Conservation (phyloP, 169 alveolate species). For the Pseudocohnilembus persalinus region DNA sequence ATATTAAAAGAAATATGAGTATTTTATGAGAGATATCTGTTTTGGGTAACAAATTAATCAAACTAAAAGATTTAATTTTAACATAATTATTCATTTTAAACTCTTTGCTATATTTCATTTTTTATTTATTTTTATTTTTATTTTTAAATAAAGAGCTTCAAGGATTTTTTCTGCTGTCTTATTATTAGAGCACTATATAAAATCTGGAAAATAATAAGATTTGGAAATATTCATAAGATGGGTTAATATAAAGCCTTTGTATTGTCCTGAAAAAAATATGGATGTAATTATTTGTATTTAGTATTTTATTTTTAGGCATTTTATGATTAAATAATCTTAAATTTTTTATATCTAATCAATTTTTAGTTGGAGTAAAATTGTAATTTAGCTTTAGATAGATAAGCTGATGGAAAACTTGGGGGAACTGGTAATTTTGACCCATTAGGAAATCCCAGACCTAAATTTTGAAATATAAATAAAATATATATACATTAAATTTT, state of each 20-base stretch:
- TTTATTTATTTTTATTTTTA: too few relatives aligned
- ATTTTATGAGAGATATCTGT: not conserved
- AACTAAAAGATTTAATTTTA: not conserved
- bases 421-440: slow-evolving; percentile 18
- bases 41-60: not conserved
- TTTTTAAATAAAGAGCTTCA: not conserved
- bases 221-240: slow-evolving; percentile 7
- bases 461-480: slow-evolving; percentile 1
- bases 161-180: not conserved
- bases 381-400: slow-evolving; percentile 22
- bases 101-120: too few relatives aligned
- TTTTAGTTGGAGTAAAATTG: not conserved
- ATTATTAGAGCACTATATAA: not conserved
- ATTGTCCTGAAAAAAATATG: slow-evolving; percentile 2
- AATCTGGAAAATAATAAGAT: not conserved
- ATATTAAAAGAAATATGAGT: not conserved
- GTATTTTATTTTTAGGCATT: too few relatives aligned
- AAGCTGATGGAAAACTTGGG: slow-evolving; percentile 5
- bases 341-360: too few relatives aligned
- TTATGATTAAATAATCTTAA: too few relatives aligned
- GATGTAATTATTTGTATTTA: not conserved
- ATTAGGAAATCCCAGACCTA: slow-evolving; percentile 25
- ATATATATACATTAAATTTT: too few relatives aligned
- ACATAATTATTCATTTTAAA: too few relatives aligned
- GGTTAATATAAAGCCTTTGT: slow-evolving; percentile 7